Percentiles rank a stretch among this genome's conserved stretches.
Conservation (phyloP, 164 flowering plant species). For the Nymphaea thermarum region DNA sequence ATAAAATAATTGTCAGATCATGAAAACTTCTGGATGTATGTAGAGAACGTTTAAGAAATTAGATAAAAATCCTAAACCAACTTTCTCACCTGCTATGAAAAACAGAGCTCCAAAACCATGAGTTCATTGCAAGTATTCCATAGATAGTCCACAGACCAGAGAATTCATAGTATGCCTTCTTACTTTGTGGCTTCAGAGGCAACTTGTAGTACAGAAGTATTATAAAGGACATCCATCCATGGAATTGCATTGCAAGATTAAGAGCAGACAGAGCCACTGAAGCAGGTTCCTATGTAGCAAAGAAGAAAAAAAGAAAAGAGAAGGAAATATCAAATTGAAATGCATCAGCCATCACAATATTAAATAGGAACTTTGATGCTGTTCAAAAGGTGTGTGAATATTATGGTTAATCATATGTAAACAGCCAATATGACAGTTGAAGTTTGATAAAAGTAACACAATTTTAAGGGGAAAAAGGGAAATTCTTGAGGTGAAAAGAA, state of each 20-base stretch:
- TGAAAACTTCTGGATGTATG: background rate
- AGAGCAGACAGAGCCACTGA: slow-evolving; percentile 76
- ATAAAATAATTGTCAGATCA: background rate
- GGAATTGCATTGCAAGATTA: slow-evolving; percentile 78
- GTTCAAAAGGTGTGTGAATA: background rate
- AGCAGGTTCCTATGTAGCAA: slow-evolving; percentile 60
- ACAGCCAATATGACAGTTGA: no score
- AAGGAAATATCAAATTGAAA: background rate
- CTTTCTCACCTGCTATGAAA: slow-evolving; percentile 68
- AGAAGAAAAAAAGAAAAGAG: background rate
- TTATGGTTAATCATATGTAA: no score
- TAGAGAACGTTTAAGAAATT: background rate
- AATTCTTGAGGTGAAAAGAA: background rate
- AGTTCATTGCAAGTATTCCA: slow-evolving; percentile 73
- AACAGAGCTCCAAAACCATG: slow-evolving; percentile 90
- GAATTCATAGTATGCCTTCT: slow-evolving; percentile 63
- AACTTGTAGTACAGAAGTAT: slow-evolving; percentile 71
- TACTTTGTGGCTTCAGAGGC: slow-evolving; percentile 44
- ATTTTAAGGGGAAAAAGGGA: background rate
- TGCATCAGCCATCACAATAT: background rate
- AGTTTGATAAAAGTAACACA: background rate
- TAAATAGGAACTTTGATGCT: background rate
- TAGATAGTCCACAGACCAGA: slow-evolving; percentile 74
- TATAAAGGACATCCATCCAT: slow-evolving; percentile 87
- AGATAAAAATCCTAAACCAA: background rate